phyloP scores from a whole-genome alignment of 345 rosid species.

The Citrus cavaleriei region DNA sequence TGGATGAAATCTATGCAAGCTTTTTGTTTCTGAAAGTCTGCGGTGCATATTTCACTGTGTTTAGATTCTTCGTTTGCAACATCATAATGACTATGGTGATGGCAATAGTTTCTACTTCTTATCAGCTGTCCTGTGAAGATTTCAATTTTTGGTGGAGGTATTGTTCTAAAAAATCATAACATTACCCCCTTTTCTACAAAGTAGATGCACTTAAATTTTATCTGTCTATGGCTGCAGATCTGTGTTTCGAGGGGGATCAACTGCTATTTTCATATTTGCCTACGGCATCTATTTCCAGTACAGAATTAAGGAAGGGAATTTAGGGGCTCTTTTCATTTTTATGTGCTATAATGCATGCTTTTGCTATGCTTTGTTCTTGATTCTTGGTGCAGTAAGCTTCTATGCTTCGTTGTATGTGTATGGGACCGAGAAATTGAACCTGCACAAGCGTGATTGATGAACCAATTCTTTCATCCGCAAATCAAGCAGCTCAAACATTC shows the following conservation, averaged over 20 bases:
- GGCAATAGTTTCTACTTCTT: not conserved
- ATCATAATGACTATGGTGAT: not conserved
- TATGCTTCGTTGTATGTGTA: no score
- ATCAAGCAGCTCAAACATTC: no score
- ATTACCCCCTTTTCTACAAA: not conserved
- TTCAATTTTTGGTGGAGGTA: slow-evolving; percentile 1
- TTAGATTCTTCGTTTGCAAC: not conserved
- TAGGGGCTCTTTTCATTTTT: no score
- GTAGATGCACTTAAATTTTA: not conserved
- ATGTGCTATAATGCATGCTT: no score
- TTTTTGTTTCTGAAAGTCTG: not conserved
- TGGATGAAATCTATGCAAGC: not conserved
- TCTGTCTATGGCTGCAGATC: not conserved
- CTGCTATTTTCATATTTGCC: slow-evolving; percentile 4
- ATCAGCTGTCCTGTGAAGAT: not conserved
- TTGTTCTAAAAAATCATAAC: no score
- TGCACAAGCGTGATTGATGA: no score
- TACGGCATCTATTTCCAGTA: not conserved
- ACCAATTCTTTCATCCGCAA: no score
- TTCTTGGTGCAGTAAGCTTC: no score
- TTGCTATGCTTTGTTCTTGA: no score
- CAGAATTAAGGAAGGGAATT: not conserved
- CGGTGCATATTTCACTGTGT: no score
- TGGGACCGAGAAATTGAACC: no score
- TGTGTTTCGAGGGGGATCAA: slow-evolving; percentile 7